Evolutionary conservation across 345 rosid species (phyloP).

Genomic region (Geranium rotundifolium): DNA sequence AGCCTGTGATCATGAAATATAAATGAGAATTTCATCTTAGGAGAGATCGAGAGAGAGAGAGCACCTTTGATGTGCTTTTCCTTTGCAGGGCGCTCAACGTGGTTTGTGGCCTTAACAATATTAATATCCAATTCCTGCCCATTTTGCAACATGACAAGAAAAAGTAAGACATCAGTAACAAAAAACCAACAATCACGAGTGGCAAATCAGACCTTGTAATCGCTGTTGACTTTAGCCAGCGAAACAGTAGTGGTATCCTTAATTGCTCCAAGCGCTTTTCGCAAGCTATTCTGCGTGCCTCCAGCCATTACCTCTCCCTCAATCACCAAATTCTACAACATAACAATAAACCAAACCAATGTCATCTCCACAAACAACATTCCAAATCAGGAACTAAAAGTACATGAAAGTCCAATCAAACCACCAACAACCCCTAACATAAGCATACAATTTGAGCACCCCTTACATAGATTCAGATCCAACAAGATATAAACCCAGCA

Average conservation of each 20-base stretch:
- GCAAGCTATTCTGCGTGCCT: slow-evolving; percentile 76
- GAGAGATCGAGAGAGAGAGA: slow-evolving; percentile 1
- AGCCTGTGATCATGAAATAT: neutral
- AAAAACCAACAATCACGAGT: neutral
- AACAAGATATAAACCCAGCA: neutral
- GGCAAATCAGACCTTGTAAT: slow-evolving; percentile 55
- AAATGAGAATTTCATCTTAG: neutral
- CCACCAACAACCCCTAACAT: neutral
- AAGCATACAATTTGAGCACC: neutral
- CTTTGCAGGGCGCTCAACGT: slow-evolving; percentile 80
- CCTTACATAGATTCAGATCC: neutral
- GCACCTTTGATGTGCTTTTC: slow-evolving; percentile 80
- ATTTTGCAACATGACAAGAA: slow-evolving; percentile 3
- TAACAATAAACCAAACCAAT: slow-evolving; percentile 10
- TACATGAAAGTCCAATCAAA: neutral
- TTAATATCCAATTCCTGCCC: slow-evolving; percentile 89
- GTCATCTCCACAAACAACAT: neutral
- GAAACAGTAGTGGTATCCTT: slow-evolving; percentile 97
- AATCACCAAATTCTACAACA: slow-evolving; percentile 25
- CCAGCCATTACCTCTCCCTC: slow-evolving; percentile 60
- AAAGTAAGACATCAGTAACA: neutral
- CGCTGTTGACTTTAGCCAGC: slow-evolving; percentile 95
- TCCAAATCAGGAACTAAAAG: neutral
- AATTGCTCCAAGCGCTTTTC: slow-evolving; percentile 92
- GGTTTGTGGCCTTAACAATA: slow-evolving; percentile 93